phyloP scores from a whole-genome alignment of 805 yeast species.

The Saturnispora bothae region DNA sequence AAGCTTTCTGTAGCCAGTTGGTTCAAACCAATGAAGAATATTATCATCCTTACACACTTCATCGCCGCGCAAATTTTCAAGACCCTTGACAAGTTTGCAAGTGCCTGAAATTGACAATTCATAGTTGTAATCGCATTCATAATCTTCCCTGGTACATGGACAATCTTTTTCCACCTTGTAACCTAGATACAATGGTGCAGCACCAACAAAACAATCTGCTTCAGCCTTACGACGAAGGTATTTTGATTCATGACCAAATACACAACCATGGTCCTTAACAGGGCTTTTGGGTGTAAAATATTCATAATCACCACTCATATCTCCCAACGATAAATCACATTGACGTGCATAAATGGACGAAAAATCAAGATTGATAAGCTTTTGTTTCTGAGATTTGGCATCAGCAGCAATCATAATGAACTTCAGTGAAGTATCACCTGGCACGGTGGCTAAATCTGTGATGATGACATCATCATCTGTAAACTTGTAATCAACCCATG shows the following conservation, averaged over 20 bases:
- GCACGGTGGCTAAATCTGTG: conserved; percentile 77
- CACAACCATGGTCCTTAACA: conserved; percentile 37
- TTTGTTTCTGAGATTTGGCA: conserved; percentile 16
- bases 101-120: conserved; percentile 64
- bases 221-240: conserved; percentile 51
- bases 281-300: conserved; percentile 56
- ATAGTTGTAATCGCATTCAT: conserved; percentile 88
- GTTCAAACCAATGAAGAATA: conserved; percentile 63
- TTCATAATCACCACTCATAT: conserved; percentile 43
- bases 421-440: conserved; percentile 78
- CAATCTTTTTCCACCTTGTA: conserved; percentile 55
- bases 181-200: conserved; percentile 49
- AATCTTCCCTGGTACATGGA: conserved; percentile 76
- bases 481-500: conserved; percentile 64
- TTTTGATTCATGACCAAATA: conserved; percentile 60
- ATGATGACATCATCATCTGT: conserved; percentile 44
- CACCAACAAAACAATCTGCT: conserved; percentile 60
- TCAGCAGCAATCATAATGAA: conserved; percentile 57
- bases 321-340: conserved; percentile 37
- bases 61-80: conserved; percentile 52
- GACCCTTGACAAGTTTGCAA: conserved; percentile 74
- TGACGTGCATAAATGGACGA: conserved; percentile 38
- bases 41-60: conserved; percentile 46
- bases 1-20: conserved; percentile 86
- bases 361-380: conserved; percentile 49